Evolutionary conservation across 768 basidiomycete species (phyloP), one percentile per base, ranked within the genome.

Genomic region (Hydnomerulius pinastri): DNA sequence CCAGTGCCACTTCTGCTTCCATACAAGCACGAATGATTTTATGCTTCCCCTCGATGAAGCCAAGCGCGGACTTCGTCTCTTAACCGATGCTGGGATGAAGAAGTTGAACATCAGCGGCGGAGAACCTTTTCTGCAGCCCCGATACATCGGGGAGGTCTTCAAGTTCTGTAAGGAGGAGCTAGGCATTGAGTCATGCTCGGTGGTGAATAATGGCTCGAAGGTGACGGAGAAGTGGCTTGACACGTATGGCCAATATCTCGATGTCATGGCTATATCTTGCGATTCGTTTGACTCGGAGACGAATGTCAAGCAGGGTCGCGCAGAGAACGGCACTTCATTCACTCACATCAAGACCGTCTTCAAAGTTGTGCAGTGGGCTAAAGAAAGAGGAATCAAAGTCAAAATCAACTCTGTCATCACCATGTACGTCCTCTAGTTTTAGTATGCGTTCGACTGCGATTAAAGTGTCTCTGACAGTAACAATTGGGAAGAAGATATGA

Each of bases 201-300:
- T 70, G 20, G 67, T 70, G 27, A 68, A 46, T 58, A 70, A 70
- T 38, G 71, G 70, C 0, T 74, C 72, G 10, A 75, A 72, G 57
- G 75, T 75, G 21, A 74, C 73, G 0, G 68, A 73, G 39, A 68
- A 61, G 48, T 75, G 74, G 73, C 29, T 75, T 17, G 69, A 72
- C 35, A 60, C 57, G 4, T 75, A 73, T 25, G 72, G 74, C 1
- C 37, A 62, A 54, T 75, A 70, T 48, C 51, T 75, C 23, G 73
- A 74, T 25, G 61, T 74, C 25, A 74, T 75, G 65, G 73, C 73
- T 0, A 71, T 75, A 2, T 74, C 73, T 1, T 75, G 74, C 33
- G 73, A 75, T 33, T 66, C 67, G 11, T 75, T 75, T 32, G 69
- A 71, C 40, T 13, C 35, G 0, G 72, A 73, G 30, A 68, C 67